Conservation (phyloP, 1,284 basidiomycete genomes). For the Abortiporus biennis region DNA sequence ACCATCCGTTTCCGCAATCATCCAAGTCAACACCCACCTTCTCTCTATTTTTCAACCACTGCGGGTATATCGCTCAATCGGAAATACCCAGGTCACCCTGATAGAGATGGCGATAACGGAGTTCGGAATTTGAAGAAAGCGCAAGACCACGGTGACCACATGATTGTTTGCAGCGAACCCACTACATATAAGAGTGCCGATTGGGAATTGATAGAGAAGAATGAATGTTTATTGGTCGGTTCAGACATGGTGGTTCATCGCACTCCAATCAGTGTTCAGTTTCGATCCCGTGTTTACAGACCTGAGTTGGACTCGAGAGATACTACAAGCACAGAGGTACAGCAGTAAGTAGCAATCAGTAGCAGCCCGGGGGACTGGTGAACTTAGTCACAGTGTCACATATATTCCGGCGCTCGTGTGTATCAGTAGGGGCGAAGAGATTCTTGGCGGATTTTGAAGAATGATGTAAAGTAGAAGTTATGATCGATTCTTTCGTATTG, state of each 20-base stretch:
- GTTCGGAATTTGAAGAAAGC: conserved; percentile 15
- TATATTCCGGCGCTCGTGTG: too few species aligned
- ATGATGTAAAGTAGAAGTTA: too few species aligned
- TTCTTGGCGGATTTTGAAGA: too few species aligned
- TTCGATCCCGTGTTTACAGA: conserved; percentile 8
- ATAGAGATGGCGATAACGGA: conserved; percentile 18
- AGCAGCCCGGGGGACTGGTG: too few species aligned
- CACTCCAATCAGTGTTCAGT: conserved; percentile 17
- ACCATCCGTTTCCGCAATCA: conserved; percentile 29
- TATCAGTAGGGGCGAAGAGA: too few species aligned
- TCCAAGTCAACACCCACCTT: conserved; percentile 28
- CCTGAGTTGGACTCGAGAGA: too few species aligned
- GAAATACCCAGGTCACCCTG: conserved; percentile 32
- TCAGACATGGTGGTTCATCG: conserved; percentile 20
- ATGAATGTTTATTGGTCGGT: conserved; percentile 26
- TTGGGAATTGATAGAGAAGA: conserved; percentile 29
- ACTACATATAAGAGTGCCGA: conserved; percentile 26
- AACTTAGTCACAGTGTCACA: too few species aligned
- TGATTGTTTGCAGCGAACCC: conserved; percentile 32
- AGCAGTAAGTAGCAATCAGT: too few species aligned
- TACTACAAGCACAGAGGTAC: too few species aligned
- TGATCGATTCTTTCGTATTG: too few species aligned
- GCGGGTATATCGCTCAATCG: conserved; percentile 31
- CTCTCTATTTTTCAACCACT: conserved; percentile 29
- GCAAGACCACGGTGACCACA: conserved; percentile 26